Base-by-base conservation (phyloP, 1,284 basidiomycete species). In the Cryptococcus sp. region DNA sequence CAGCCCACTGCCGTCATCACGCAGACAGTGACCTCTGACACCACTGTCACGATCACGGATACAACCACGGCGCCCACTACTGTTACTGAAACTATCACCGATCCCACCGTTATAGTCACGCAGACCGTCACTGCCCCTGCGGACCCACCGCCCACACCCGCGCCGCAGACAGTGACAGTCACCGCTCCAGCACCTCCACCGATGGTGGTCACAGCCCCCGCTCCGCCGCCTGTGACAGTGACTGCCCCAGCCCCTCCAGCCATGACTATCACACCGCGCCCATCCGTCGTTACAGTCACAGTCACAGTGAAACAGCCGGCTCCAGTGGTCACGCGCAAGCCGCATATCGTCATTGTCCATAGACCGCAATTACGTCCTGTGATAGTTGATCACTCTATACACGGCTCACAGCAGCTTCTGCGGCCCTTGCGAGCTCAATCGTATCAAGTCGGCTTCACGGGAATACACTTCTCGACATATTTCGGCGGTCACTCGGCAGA, bases 401-500 rank as follows among this genome's bases (percentile, higher is more conserved):
- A 51, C 19, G 22, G 48, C 20, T 35, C 31, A 35, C 31, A 35
- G 13, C 5, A 35, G 31, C 31, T 35, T 35, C 8, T 35, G 31
- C 31, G 31, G 13, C 48, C 42, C 27, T 6, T 50, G 5, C 11
- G 22, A 6, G 44, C 42, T 39, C 25, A 45, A 22, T 40, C 47
- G 44, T 59, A 52, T 38, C 46, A 53, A 25, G n/a, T 46, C 20
- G 57, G 57, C 20, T 59, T 59, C 20, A 35, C 54, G 5, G 57
- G 57, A 10, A 27, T 59, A 15, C 54, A 60, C 45, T 60, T 60
- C 40, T 54, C 58, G 66, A 89, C 88, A 4, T 90, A 90, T 78
- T 90, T 90, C 69, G 88, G 88, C 22, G 89, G 88, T 0, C 87
- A 89, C 61, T 84, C 84, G 5, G 66, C 76, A 6, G 67, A 81